phyloP scores from a whole-genome alignment of 768 basidiomycete genomes.

The Suillus placidus region DNA sequence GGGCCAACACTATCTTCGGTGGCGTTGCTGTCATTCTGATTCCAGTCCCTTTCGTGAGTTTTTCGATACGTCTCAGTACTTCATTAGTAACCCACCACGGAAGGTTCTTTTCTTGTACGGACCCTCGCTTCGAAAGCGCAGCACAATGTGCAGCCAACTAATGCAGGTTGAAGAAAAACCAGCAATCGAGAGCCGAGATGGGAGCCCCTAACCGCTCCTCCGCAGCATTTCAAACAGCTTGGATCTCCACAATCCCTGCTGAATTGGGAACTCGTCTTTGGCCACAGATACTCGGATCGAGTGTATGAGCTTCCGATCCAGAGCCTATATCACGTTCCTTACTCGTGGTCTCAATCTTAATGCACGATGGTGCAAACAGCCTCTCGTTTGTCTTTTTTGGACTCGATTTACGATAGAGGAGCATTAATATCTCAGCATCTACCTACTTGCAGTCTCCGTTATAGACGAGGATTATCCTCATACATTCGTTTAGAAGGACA shows the following conservation, averaged over 20 bases:
- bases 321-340: neutral
- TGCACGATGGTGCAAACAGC: constrained; percentile 3
- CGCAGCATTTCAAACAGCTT: neutral
- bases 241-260: neutral
- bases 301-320: neutral
- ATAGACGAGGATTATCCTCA: neutral
- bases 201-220: neutral
- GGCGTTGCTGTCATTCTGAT: constrained; percentile 53
- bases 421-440: neutral
- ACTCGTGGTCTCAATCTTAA: neutral
- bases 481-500: neutral
- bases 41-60: constrained; percentile 57
- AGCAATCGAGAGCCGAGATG: neutral
- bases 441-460: neutral
- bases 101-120: constrained; percentile 37
- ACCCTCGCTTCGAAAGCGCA: constrained; percentile 29
- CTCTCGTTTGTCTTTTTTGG: constrained; percentile 9
- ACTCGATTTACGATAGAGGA: neutral
- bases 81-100: neutral
- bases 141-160: constrained; percentile 23
- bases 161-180: constrained; percentile 9
- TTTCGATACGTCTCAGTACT: neutral
- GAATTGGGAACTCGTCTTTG: constrained; percentile 15
- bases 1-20: constrained; percentile 59
- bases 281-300: constrained; percentile 4